Conservation (phyloP, 2,329 filamentous ascomycete species). For the Aphanoascus verrucosus region DNA sequence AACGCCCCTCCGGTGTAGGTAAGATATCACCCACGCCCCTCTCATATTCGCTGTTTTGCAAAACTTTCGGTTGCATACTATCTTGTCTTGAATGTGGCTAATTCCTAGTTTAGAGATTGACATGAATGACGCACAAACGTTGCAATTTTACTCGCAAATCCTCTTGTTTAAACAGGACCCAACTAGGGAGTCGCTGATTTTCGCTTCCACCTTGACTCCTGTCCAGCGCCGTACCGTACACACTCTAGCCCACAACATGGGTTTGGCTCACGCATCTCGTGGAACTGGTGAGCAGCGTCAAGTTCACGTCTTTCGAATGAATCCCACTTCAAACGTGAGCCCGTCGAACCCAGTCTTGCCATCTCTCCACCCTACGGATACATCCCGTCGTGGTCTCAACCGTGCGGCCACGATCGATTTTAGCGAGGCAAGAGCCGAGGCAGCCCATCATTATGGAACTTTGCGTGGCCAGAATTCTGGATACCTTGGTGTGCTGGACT, state of each 20-base stretch:
- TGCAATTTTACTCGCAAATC: conserved; percentile 83
- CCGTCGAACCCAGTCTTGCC: conserved; percentile 53
- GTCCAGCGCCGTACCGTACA: conserved; percentile 83
- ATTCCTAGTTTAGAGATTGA: conserved; percentile 55
- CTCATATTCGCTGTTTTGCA: not conserved
- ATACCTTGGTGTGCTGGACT: conserved; percentile 79
- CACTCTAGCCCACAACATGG: conserved; percentile 90
- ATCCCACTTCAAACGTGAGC: conserved; percentile 45
- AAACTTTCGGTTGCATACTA: conserved; percentile 8
- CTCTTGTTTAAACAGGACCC: conserved; percentile 77
- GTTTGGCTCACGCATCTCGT: conserved; percentile 78
- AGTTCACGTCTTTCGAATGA: conserved; percentile 68
- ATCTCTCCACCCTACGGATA: conserved; percentile 57
- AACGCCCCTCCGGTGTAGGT: conserved; percentile 35
- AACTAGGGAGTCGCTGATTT: conserved; percentile 67
- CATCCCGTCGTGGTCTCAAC: conserved; percentile 73
- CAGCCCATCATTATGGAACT: conserved; percentile 60
- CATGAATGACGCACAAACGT: conserved; percentile 77
- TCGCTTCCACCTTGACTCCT: conserved; percentile 68
- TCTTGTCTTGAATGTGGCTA: conserved; percentile 10
- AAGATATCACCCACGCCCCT: conserved; percentile 8
- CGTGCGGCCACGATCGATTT: conserved; percentile 97
- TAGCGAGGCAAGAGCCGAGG: conserved; percentile 65
- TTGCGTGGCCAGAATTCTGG: conserved; percentile 64
- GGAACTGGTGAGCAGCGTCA: conserved; percentile 79